These are phyloP conservation scores for Candida quercuum DNA, from an alignment of 805 yeast species.

Conservation along the genomic window DNA sequence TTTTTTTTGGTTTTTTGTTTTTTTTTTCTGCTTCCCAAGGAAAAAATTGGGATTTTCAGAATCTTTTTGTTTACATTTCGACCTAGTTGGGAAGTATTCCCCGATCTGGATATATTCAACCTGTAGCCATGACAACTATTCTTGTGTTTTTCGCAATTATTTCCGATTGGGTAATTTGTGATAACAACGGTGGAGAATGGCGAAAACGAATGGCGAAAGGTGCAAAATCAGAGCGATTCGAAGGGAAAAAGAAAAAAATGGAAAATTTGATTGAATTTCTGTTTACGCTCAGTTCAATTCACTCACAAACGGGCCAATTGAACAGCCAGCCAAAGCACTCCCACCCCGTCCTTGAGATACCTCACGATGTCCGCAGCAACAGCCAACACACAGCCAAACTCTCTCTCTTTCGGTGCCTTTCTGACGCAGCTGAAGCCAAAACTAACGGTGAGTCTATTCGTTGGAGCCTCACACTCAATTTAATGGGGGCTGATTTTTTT, in stretches of 20 bases:
- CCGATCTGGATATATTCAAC: conserved; percentile 1
- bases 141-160: not conserved
- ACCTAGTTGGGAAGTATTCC: conserved; percentile 3
- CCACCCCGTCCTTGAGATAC: too few species aligned
- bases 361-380: conserved; percentile 1
- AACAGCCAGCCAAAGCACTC: too few species aligned
- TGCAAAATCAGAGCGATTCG: not conserved
- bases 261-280: too few species aligned
- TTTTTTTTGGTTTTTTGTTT: conserved; percentile 6
- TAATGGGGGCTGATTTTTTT: not conserved
- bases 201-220: too few species aligned
- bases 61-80: conserved; percentile 14
- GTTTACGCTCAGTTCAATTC: too few species aligned
- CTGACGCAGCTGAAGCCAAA: conserved; percentile 15
- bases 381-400: not conserved
- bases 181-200: too few species aligned
- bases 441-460: conserved; percentile 8
- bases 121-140: conserved; percentile 8
- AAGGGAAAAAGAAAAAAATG: not conserved
- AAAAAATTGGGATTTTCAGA: too few species aligned
- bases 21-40: conserved; percentile 4
- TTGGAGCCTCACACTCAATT: too few species aligned
- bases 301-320: too few species aligned
- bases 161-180: not conserved
- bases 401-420: conserved; percentile 9